Evolutionary conservation across 139 green algal species (phyloP).

Genomic region (Zygnema circumcarinatum): DNA sequence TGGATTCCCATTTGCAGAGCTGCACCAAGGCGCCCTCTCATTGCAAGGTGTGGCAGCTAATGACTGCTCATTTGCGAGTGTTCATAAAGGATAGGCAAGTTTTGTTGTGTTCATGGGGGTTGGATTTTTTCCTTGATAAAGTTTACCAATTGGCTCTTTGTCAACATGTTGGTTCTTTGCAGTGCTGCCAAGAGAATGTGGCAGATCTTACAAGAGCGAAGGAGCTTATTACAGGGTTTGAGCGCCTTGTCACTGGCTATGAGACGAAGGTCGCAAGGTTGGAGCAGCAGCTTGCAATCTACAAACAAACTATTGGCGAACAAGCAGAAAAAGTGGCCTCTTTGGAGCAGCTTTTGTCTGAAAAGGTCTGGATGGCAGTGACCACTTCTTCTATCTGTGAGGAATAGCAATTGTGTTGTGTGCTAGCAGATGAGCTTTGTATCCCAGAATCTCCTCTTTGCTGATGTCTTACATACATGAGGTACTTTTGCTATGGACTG

Average conservation of each 20-base stretch:
- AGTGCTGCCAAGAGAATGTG: background rate
- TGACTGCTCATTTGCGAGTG: too few species aligned
- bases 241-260: background rate
- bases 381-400: too few species aligned
- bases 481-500: too few species aligned
- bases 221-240: background rate
- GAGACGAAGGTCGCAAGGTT: background rate
- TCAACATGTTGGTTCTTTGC: background rate
- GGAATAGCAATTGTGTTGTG: too few species aligned
- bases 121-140: too few species aligned
- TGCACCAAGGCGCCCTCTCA: background rate
- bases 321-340: background rate
- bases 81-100: too few species aligned
- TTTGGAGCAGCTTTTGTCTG: background rate
- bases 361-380: too few species aligned
- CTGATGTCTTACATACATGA: too few species aligned
- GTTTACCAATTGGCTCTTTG: too few species aligned
- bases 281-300: background rate
- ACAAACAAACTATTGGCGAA: background rate
- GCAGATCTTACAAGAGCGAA: background rate
- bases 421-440: too few species aligned
- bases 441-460: too few species aligned
- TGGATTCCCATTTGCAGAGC: background rate
- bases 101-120: too few species aligned
- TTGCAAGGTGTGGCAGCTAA: background rate